Percentiles rank a stretch among this genome's conserved stretches.
These are phyloP conservation scores for Rubroboletus satanas DNA, from an alignment of 768 basidiomycete genomes.

Conservation along the genomic window DNA sequence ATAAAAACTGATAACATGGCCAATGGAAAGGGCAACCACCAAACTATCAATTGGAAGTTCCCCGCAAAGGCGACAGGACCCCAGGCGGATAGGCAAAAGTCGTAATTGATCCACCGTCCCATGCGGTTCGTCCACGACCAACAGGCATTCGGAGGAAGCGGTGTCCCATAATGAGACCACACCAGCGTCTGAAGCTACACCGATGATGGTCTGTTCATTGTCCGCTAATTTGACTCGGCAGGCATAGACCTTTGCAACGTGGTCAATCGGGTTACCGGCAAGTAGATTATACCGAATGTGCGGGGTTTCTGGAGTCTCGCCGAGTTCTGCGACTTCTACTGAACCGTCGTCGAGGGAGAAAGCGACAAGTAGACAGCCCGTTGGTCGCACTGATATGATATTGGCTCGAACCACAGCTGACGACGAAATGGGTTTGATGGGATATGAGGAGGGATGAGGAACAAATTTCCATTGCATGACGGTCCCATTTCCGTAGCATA, in stretches of 20 bases:
- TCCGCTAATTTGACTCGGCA: slow-evolving; percentile 52
- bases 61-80: slow-evolving; percentile 68
- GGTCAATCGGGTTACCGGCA: slow-evolving; percentile 57
- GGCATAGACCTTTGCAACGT: slow-evolving; percentile 50
- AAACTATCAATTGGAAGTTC: slow-evolving; percentile 65
- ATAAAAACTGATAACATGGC: slow-evolving; percentile 60
- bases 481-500: slow-evolving; percentile 56
- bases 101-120: slow-evolving; percentile 60
- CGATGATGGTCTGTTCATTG: slow-evolving; percentile 50
- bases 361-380: slow-evolving; percentile 47
- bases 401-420: slow-evolving; percentile 44
- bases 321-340: slow-evolving; percentile 56
- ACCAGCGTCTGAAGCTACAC: slow-evolving; percentile 61
- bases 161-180: slow-evolving; percentile 76
- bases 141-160: slow-evolving; percentile 57
- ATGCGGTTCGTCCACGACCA: slow-evolving; percentile 55
- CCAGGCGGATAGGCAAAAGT: slow-evolving; percentile 49
- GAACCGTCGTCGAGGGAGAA: slow-evolving; percentile 66
- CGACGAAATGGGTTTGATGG: slow-evolving; percentile 44
- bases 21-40: slow-evolving; percentile 61
- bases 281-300: slow-evolving; percentile 47
- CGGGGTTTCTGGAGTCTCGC: slow-evolving; percentile 41
- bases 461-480: slow-evolving; percentile 49
- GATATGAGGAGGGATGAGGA: slow-evolving; percentile 22
- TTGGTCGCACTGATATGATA: slow-evolving; percentile 46